Evolutionary conservation across 1,284 basidiomycete species (phyloP).

Genomic region (Fomitopsis schrenkii): DNA sequence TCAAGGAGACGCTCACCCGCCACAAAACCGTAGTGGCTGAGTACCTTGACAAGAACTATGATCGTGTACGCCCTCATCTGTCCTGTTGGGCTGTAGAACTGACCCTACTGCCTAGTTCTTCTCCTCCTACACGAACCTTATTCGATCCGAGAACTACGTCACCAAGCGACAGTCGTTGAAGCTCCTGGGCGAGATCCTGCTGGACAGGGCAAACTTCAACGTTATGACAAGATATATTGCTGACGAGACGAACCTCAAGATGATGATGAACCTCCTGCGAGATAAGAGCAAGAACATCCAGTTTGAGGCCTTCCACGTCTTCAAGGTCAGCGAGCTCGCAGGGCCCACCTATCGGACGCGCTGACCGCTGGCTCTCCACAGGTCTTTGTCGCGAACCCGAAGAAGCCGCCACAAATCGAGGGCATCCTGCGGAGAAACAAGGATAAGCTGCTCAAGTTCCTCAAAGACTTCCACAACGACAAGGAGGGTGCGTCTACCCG

Average conservation of each 20-base stretch:
- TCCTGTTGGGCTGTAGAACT: not conserved
- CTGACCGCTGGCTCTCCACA: conserved; percentile 24
- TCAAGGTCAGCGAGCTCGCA: conserved; percentile 69
- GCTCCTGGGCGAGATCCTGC: conserved; percentile 93
- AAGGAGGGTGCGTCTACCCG: conserved; percentile 72
- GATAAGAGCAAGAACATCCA: conserved; percentile 99
- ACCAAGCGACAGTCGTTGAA: conserved; percentile 99
- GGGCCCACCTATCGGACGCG: not conserved
- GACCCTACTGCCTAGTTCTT: conserved; percentile 71
- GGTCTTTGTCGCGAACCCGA: conserved; percentile 99
- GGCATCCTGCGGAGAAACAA: conserved; percentile 89
- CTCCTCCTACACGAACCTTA: conserved; percentile 87
- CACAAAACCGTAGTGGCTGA: conserved; percentile 98
- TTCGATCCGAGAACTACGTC: conserved; percentile 94
- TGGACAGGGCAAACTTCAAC: conserved; percentile 96
- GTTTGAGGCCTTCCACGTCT: conserved; percentile 99
- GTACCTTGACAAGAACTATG: conserved; percentile 96
- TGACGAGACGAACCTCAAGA: conserved; percentile 91
- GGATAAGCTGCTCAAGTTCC: conserved; percentile 87
- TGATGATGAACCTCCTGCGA: conserved; percentile 99
- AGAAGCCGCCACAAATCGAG: conserved; percentile 96
- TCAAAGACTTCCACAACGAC: conserved; percentile 96
- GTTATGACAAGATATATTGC: conserved; percentile 99
- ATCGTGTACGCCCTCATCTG: conserved; percentile 58
- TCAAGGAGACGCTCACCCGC: conserved; percentile 93